Evolutionary conservation across 352 stramenopile species (phyloP).

Genomic region (Blastocystis sp.): DNA sequence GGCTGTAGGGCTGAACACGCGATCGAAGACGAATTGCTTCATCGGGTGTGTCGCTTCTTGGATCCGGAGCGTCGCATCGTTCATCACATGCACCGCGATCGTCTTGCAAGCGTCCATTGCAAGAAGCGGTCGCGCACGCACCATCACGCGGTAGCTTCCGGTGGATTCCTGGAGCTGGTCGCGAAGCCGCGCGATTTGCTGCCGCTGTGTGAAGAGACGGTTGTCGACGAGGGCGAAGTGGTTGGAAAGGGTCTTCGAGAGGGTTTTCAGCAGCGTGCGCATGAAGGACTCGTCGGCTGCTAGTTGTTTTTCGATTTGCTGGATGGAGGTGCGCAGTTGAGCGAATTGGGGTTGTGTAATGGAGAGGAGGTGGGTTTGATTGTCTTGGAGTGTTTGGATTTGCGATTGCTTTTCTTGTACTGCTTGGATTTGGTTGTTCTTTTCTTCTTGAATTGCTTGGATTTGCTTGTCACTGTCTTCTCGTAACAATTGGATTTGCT

Average conservation of each 20-base stretch:
- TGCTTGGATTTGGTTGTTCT: neutral
- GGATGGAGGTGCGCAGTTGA: neutral
- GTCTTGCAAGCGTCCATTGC: neutral
- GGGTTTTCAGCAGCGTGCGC: neutral
- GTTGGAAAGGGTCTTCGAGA: neutral
- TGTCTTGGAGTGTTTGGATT: neutral
- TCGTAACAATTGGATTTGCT: neutral
- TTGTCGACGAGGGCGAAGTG: neutral
- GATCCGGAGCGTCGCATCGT: neutral
- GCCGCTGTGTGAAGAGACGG: neutral
- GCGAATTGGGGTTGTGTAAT: neutral
- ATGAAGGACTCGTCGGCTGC: neutral
- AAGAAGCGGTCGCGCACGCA: neutral
- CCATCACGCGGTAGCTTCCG: slow-evolving; percentile 38
- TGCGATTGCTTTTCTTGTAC: neutral
- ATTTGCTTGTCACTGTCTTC: neutral
- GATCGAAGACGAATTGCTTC: slow-evolving; percentile 14
- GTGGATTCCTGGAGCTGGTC: slow-evolving; percentile 30
- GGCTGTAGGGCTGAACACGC: neutral
- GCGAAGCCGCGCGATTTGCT: neutral
- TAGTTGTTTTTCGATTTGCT: neutral
- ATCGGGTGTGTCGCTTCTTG: neutral
- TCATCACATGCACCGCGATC: neutral
- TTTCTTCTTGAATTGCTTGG: neutral
- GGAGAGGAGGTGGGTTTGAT: neutral